Base-by-base conservation (phyloP, 2,329 filamentous ascomycete species). In the Fusarium cyanostomum region DNA sequence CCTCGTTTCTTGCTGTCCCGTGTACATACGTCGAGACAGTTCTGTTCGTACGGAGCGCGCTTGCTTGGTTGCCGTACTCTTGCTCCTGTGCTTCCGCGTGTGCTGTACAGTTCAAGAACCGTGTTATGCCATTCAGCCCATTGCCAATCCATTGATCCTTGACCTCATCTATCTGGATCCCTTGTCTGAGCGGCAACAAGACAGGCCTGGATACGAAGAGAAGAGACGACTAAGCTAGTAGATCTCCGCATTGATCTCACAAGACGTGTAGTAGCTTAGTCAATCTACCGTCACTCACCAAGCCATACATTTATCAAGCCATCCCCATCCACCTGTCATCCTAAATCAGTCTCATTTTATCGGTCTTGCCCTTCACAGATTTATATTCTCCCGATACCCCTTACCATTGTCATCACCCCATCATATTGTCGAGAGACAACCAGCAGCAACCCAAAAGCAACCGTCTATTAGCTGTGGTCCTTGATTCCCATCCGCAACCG, bases 241-340 rank as follows among this genome's bases (percentile, higher is more conserved):
- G 46, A 46, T 52, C 54, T 66, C 63, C 51, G 55, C 59, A 51
- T 58, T 54, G 9, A 55, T 56, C 49, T 55, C 59, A 61, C 55
- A 37, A 56, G 59, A 56, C 59, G 43, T 58, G 37, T 61, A 26
- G 38, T 35, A 56, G 33, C 33, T 35, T 35, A 35, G 31, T 28
- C n/a, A 12, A 49, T 42, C 51, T 38, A 52, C 54, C 34, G 39
- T n/a, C 44, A 33, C 35, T n/a, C 54, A 27, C 30, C 13, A 26
- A 15, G 38, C 13, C 16, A 37, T 21, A 37, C 45, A 42, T 64
- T 34, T 56, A 61, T 58, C 50, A 65, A 62, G 37, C 52, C 35
- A 46, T 39, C 44, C 52, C 39, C 41, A 15, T 52, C 42, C 55
- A 39, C 54, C 33, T 38, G 16, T 12, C 37, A 27, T 35, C 31